Percentiles rank a stretch among this genome's conserved stretches.
These are phyloP conservation scores for Pseudogymnoascus sp. DNA, from an alignment of 2,329 filamentous ascomycete genomes.

Conservation along the genomic window DNA sequence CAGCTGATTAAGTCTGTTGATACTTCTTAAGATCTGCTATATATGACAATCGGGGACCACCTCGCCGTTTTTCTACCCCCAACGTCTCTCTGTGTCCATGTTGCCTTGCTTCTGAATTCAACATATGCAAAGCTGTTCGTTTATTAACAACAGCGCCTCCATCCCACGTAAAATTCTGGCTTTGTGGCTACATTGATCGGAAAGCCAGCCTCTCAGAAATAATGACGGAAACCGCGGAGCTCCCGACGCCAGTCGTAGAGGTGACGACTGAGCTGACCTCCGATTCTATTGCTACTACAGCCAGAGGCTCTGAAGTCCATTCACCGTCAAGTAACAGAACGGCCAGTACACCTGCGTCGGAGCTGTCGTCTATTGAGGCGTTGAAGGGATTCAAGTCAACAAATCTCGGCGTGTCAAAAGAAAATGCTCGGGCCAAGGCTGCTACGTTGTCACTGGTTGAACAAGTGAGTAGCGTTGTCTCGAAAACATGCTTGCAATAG, in stretches of 20 bases:
- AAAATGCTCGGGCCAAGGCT: constrained; percentile 17
- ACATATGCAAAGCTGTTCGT: neutral
- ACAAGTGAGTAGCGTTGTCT: constrained; percentile 19
- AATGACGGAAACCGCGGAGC: neutral
- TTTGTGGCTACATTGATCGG: neutral
- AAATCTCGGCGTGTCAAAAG: constrained; percentile 16
- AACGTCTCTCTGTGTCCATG: neutral
- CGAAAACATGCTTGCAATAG: neutral
- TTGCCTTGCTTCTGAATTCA: neutral
- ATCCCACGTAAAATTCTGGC: neutral
- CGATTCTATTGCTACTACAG: neutral
- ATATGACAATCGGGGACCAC: neutral
- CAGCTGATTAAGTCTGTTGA: constrained; percentile 20
- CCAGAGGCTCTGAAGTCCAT: constrained; percentile 16
- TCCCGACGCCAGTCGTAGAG: neutral
- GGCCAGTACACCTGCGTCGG: constrained; percentile 22
- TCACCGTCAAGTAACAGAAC: constrained; percentile 19
- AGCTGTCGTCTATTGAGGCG: constrained; percentile 19
- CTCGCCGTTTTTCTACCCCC: neutral
- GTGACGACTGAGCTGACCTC: neutral
- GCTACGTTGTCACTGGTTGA: constrained; percentile 26
- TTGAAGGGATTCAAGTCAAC: constrained; percentile 15
- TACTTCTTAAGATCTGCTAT: constrained; percentile 6
- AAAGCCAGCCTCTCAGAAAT: neutral
- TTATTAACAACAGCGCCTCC: neutral